A percentile compares a stretch with the other conserved stretches of the same genome.
Conservation (phyloP, 805 yeast genomes). For the Monosporozyma aerobia region DNA sequence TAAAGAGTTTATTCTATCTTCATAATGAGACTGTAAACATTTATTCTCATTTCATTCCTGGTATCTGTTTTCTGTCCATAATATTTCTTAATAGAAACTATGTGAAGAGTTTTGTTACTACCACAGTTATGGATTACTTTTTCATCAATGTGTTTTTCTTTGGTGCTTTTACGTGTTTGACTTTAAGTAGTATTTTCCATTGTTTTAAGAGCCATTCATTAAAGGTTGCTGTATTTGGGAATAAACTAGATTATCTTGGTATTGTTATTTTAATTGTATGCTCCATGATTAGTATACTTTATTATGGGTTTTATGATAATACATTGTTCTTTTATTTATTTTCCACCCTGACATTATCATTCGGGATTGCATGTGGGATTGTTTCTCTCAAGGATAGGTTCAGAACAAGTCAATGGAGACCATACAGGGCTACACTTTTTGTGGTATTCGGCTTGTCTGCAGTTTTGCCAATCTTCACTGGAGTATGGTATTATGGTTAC, state of each 20-base stretch:
- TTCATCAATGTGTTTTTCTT: conserved; percentile 32
- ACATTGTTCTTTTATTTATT: conserved; percentile 31
- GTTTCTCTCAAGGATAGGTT: conserved; percentile 60
- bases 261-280: conserved; percentile 58
- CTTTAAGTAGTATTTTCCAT: conserved; percentile 59
- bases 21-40: conserved; percentile 73
- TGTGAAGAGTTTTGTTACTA: conserved; percentile 34
- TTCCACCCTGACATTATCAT: conserved; percentile 36
- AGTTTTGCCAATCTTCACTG: conserved; percentile 54
- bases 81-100: conserved; percentile 25
- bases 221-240: conserved; percentile 45
- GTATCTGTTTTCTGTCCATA: conserved; percentile 15
- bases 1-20: conserved; percentile 42
- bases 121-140: conserved; percentile 33
- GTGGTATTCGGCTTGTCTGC: conserved; percentile 75
- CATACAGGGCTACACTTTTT: conserved; percentile 70
- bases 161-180: conserved; percentile 52
- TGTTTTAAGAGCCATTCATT: conserved; percentile 57
- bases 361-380: conserved; percentile 55
- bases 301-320: conserved; percentile 41
- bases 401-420: conserved; percentile 62
- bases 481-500: conserved; percentile 41
- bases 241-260: conserved; percentile 68
- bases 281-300: conserved; percentile 45
- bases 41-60: conserved; percentile 52